Percentiles rank a stretch among this genome's conserved stretches.
Evolutionary conservation across 2,329 filamentous ascomycete genomes (phyloP).

Genomic region (Neospermospora avenae): DNA sequence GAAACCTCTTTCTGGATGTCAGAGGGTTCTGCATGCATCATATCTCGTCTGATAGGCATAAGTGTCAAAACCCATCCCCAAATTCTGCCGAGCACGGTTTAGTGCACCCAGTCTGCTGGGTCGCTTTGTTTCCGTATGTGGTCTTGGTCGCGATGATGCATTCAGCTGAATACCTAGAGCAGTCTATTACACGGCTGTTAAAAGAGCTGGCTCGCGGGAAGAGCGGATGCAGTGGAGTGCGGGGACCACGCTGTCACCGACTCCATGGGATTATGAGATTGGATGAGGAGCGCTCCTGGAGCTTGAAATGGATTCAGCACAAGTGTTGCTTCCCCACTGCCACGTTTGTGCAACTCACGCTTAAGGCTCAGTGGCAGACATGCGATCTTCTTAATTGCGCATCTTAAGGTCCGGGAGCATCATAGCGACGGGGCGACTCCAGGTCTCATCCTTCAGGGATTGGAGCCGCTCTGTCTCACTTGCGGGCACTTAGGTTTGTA

Average conservation of each 20-base stretch:
- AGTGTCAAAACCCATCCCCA: neutral
- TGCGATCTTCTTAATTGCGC: slow-evolving; percentile 12
- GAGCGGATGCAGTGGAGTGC: slow-evolving; percentile 1
- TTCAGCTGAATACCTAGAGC: slow-evolving; percentile 10
- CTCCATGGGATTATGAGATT: slow-evolving; percentile 3
- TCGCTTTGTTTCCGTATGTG: neutral
- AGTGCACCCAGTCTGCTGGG: neutral
- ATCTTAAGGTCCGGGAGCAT: slow-evolving; percentile 4
- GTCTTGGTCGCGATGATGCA: slow-evolving; percentile 5
- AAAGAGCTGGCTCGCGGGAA: neutral
- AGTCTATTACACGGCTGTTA: slow-evolving; percentile 5
- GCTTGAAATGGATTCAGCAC: neutral
- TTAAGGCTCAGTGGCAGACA: neutral
- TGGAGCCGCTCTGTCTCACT: neutral
- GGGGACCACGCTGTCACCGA: slow-evolving; percentile 5
- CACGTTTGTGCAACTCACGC: neutral
- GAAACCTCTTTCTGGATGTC: slow-evolving; percentile 3
- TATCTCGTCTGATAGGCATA: neutral
- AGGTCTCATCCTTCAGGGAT: neutral
- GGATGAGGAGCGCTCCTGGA: neutral
- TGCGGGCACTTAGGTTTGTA: no score
- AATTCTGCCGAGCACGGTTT: neutral
- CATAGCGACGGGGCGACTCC: neutral
- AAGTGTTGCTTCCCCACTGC: neutral
- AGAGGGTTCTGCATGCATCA: neutral